A percentile compares a stretch with the other conserved stretches of the same genome.
phyloP scores from a whole-genome alignment of 179 eudicot species.

The Nepenthes alata region DNA sequence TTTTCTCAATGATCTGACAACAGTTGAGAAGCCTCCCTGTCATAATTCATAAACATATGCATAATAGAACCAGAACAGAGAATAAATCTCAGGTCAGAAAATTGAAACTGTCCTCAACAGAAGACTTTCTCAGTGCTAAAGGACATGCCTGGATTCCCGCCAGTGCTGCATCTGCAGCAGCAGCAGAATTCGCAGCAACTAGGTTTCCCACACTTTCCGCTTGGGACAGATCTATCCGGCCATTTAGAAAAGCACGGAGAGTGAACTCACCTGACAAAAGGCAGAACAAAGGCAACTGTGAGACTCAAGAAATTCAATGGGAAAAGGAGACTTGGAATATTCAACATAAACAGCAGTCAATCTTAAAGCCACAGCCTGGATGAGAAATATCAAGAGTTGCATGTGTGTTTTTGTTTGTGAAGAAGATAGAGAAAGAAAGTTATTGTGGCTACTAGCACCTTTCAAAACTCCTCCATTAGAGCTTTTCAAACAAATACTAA shows the following conservation, averaged over 20 bases:
- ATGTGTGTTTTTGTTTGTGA: too few relatives aligned
- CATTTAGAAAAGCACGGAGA: conserved; percentile 90
- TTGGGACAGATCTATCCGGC: conserved; percentile 89
- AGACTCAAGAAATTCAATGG: neutral
- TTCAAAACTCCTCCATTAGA: too few relatives aligned
- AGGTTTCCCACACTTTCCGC: conserved; percentile 90
- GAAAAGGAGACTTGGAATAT: neutral
- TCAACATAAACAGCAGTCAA: neutral
- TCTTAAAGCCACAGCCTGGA: neutral
- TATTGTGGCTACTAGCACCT: too few relatives aligned
- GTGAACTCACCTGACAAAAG: conserved; percentile 79
- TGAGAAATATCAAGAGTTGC: neutral
- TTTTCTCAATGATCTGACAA: conserved; percentile 60
- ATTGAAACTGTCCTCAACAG: neutral
- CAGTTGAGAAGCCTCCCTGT: conserved; percentile 90
- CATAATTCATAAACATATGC: neutral
- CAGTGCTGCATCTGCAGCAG: conserved; percentile 94
- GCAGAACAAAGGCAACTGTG: neutral
- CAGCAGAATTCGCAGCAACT: conserved; percentile 66
- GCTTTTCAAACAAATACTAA: too few relatives aligned
- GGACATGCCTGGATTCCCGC: conserved; percentile 80
- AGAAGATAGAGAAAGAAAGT: too few relatives aligned
- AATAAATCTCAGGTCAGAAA: neutral
- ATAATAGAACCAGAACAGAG: neutral
- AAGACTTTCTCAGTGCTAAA: conserved; percentile 4